Percentiles rank a stretch among this genome's conserved stretches.
phyloP scores from a whole-genome alignment of 495 filamentous ascomycete species.

The Trichoderma reesei region DNA sequence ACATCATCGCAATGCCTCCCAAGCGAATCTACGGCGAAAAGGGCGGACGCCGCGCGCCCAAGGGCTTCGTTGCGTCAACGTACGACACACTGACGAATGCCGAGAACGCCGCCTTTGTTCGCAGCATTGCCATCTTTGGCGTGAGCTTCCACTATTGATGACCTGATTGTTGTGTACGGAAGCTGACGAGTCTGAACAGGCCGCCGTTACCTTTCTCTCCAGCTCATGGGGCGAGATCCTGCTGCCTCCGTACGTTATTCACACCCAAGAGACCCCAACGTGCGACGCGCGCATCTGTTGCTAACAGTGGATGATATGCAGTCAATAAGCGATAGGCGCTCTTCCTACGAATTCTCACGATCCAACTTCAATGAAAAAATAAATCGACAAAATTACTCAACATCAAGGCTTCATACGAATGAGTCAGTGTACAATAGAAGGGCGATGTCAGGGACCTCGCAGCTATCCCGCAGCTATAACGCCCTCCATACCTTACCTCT shows the following conservation, averaged over 20 bases:
- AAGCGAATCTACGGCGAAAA: slow-evolving; percentile 23
- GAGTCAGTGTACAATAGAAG: slow-evolving; percentile 4
- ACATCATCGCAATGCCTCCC: slow-evolving; percentile 27
- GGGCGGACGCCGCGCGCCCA: slow-evolving; percentile 20
- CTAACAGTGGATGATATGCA: background rate
- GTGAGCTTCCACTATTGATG: slow-evolving; percentile 38
- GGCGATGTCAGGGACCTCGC: no score
- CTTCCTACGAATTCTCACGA: background rate
- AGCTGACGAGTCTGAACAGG: slow-evolving; percentile 31
- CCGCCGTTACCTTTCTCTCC: slow-evolving; percentile 62
- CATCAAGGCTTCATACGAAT: background rate
- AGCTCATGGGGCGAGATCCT: slow-evolving; percentile 67
- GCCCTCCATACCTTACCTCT: no score
- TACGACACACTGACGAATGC: slow-evolving; percentile 58
- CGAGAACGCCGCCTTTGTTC: slow-evolving; percentile 67
- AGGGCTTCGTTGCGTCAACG: slow-evolving; percentile 32
- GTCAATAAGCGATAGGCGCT: slow-evolving; percentile 6
- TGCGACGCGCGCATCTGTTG: background rate
- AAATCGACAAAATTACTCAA: background rate
- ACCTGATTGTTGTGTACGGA: background rate
- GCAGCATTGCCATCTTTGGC: slow-evolving; percentile 61
- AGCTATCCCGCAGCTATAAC: no score
- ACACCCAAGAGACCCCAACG: background rate
- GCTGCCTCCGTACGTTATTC: slow-evolving; percentile 48
- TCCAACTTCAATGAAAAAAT: background rate